phyloP scores from a whole-genome alignment of 305 asterid species.

The Rubia tinctorum region DNA sequence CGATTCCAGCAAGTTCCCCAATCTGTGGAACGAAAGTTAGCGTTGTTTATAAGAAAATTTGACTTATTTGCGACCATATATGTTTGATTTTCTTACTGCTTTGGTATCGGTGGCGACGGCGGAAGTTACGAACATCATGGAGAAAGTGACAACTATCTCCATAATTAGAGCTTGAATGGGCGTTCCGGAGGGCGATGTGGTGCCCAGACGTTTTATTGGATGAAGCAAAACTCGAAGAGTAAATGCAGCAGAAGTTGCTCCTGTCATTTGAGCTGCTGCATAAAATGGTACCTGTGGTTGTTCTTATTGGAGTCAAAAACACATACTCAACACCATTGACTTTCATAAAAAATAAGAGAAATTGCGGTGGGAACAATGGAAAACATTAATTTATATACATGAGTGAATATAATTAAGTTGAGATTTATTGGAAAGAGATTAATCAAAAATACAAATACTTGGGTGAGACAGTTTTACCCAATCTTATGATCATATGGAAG shows the following conservation, averaged over 20 bases:
- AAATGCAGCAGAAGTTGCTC: slow-evolving; percentile 54
- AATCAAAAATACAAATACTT: too few relatives aligned
- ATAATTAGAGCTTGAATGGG: slow-evolving; percentile 62
- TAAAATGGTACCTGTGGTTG: slow-evolving; percentile 53
- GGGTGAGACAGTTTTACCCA: too few relatives aligned
- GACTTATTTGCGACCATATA: not conserved
- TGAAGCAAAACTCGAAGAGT: slow-evolving; percentile 52
- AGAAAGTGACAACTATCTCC: slow-evolving; percentile 75
- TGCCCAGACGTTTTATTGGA: slow-evolving; percentile 68
- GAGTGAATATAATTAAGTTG: too few relatives aligned
- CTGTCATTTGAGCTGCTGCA: slow-evolving; percentile 61
- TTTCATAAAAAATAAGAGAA: too few relatives aligned
- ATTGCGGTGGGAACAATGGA: too few relatives aligned
- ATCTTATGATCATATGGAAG: too few relatives aligned
- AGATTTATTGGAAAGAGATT: too few relatives aligned
- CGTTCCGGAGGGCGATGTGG: slow-evolving; percentile 66
- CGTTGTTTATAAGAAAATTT: too few relatives aligned
- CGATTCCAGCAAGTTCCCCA: slow-evolving; percentile 91
- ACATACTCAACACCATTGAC: too few relatives aligned
- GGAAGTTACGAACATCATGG: slow-evolving; percentile 82
- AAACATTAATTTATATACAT: too few relatives aligned
- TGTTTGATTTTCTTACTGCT: slow-evolving; percentile 51
- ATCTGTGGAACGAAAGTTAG: slow-evolving; percentile 28
- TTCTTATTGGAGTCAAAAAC: not conserved
- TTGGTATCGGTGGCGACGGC: slow-evolving; percentile 91